A percentile compares a stretch with the other conserved stretches of the same genome.
Conservation (phyloP, 257 asterid species). For the Primulina eburnea region DNA sequence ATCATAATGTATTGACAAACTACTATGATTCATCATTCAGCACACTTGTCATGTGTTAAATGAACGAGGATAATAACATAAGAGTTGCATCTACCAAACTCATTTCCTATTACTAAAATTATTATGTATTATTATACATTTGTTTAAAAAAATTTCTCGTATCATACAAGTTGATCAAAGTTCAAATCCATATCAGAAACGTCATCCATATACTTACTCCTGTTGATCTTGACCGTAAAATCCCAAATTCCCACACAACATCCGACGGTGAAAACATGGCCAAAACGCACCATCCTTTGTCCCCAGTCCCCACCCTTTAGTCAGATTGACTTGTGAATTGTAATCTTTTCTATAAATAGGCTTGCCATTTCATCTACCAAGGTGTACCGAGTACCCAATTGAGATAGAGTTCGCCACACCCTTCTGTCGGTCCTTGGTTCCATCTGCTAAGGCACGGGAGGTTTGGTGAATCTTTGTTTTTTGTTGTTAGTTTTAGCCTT, state of each 20-base stretch:
- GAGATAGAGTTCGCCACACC: background rate
- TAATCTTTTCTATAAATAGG: slow-evolving; percentile 28
- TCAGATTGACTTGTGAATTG: background rate
- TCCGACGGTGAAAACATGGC: slow-evolving; percentile 10
- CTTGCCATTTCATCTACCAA: background rate
- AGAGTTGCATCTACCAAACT: too few species aligned
- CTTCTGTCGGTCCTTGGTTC: background rate
- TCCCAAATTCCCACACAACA: background rate
- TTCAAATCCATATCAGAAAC: too few species aligned
- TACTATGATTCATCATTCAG: too few species aligned
- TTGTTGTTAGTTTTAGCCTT: background rate
- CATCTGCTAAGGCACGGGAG: slow-evolving; percentile 18
- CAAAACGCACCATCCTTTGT: background rate
- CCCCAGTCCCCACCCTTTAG: background rate
- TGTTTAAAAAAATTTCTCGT: too few species aligned
- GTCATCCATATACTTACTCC: slow-evolving; percentile 19
- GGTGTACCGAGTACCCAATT: slow-evolving; percentile 8
- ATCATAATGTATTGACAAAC: too few species aligned
- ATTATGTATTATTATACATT: too few species aligned
- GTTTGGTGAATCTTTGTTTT: background rate
- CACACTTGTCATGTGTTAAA: too few species aligned
- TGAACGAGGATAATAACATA: too few species aligned
- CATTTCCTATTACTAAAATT: too few species aligned
- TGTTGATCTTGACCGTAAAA: slow-evolving; percentile 17
- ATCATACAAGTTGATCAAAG: too few species aligned